Conservation (phyloP, 345 rosid species). For the Boechera retrofracta region DNA sequence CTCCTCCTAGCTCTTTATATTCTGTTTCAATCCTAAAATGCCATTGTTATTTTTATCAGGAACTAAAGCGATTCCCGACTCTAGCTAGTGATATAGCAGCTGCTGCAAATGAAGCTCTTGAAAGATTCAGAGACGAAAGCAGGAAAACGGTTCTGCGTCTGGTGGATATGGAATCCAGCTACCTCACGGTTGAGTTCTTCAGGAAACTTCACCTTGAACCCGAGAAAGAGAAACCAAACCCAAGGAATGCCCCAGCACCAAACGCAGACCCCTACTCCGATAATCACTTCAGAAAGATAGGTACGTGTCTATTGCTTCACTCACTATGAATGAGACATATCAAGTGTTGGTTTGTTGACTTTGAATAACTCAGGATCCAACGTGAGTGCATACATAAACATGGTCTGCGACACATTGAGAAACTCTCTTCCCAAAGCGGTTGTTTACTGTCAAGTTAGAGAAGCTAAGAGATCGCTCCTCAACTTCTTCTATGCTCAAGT, state of each 20-base stretch:
- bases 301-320: slow-evolving; percentile 43
- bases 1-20: not conserved
- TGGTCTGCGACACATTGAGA: slow-evolving; percentile 92
- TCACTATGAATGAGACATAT: slow-evolving; percentile 18
- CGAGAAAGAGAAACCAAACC: slow-evolving; percentile 68
- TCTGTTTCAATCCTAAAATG: slow-evolving; percentile 2
- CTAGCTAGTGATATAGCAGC: slow-evolving; percentile 89
- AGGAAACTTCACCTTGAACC: slow-evolving; percentile 88
- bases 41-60: slow-evolving; percentile 50
- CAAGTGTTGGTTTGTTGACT: slow-evolving; percentile 20
- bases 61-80: slow-evolving; percentile 91
- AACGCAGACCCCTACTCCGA: slow-evolving; percentile 74
- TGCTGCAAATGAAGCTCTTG: slow-evolving; percentile 91
- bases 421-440: slow-evolving; percentile 96
- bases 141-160: slow-evolving; percentile 82
- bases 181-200: slow-evolving; percentile 95
- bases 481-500: slow-evolving; percentile 85
- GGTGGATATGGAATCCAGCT: slow-evolving; percentile 98
- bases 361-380: slow-evolving; percentile 68
- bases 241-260: slow-evolving; percentile 50
- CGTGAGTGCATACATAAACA: slow-evolving; percentile 83
- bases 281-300: slow-evolving; percentile 85
- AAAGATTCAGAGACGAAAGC: slow-evolving; percentile 94
- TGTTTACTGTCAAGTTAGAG: slow-evolving; percentile 93
- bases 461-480: slow-evolving; percentile 91